Conservation (phyloP, 179 eudicot species). For the Silene noctiflora region DNA sequence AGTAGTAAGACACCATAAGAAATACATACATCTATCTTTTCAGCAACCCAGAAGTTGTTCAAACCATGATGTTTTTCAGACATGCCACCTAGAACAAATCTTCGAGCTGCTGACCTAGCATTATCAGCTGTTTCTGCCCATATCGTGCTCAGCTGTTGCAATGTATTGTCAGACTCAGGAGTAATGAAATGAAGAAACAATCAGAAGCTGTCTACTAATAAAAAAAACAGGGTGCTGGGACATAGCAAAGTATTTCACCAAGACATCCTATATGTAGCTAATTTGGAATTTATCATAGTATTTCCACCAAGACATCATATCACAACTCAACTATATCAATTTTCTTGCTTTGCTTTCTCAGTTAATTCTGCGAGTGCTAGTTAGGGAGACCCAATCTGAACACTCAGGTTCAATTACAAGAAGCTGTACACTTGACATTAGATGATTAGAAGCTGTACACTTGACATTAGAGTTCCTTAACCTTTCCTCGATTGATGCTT, state of each 20-base stretch:
- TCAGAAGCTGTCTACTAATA: background rate
- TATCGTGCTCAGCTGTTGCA: constrained; percentile 73
- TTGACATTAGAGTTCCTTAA: background rate
- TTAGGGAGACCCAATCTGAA: background rate
- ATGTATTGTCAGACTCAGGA: background rate
- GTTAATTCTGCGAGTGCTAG: background rate
- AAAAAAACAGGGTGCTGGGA: background rate
- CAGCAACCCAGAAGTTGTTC: constrained; percentile 68
- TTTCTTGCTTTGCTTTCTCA: background rate
- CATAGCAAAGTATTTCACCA: background rate
- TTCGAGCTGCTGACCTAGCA: constrained; percentile 81
- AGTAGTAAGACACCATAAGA: constrained; percentile 10
- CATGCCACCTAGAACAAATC: constrained; percentile 79
- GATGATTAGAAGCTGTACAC: background rate
- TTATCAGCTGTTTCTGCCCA: constrained; percentile 88
- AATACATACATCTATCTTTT: constrained; percentile 56
- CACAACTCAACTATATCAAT: background rate
- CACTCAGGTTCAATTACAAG: too few relatives aligned
- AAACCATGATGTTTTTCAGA: constrained; percentile 79
- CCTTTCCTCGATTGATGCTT: too few relatives aligned
- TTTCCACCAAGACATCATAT: background rate
- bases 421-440: background rate
- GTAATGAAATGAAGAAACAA: constrained; percentile 2
- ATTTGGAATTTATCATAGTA: too few relatives aligned
- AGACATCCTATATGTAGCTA: background rate